Base-by-base conservation (phyloP, 2,329 filamentous ascomycete species). In the Diaporthe vexans region DNA sequence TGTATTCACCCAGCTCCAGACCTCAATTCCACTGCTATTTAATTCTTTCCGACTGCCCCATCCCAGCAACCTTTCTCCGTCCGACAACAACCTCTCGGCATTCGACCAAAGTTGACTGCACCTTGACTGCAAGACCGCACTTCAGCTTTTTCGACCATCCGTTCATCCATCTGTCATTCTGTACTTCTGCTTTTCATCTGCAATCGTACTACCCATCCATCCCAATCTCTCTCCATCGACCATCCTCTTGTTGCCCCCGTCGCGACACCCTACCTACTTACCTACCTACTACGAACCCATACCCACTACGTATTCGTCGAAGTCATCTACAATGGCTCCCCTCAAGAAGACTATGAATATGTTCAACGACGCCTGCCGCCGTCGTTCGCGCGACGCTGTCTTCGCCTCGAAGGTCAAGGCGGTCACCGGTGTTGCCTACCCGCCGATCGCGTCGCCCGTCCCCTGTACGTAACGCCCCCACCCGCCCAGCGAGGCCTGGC, bases 351-450 rank as follows among this genome's bases (percentile, higher is more conserved):
- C 37, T 5, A 43, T 4, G 40, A 19, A 1, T 5, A 43, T 13
- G 15, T 17, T 17, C 40, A 7, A 15, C 15, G 15, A 17, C 40
- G 40, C 17, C 40, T 4, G 15, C 15, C 40, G 17, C 17, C 4
- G 5, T 1, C 13, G 15, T 5, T 5, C 40, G 40, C 15, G 15
- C 0, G 1, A 15, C 3, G 3, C 13, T 2, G 13, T 4, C 37
- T 40, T 40, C 37, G 10, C 11, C 13, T 11, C 11, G 37, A 40
- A 13, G 37, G 3, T 40, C 37, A 3, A 11, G 10, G 37, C 10
- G 10, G 2, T 40, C 37, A 40, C 37, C 4, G 37, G 37, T 13
- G 13, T 40, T 13, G 37, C 11, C 37, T 13, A 11, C 37, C 11
- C 9, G 35, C 35, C 10, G 10, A 37, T 11, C 9, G 1, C 6